phyloP scores from a whole-genome alignment of 2,329 filamentous ascomycete genomes.

The Penicillium sp. region DNA sequence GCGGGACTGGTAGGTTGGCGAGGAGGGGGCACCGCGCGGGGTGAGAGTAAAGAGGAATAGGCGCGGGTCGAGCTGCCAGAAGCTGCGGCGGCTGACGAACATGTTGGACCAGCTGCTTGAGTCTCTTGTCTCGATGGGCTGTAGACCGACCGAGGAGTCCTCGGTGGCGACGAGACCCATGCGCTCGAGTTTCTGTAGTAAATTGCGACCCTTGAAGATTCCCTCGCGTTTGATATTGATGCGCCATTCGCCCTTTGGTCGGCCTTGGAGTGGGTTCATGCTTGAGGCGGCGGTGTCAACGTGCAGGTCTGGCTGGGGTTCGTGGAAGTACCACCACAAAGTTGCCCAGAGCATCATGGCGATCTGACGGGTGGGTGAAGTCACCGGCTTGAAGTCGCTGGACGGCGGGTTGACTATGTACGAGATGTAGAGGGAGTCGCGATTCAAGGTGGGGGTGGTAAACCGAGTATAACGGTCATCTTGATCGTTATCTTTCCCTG shows the following conservation, averaged over 20 bases:
- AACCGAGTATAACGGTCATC: slow-evolving; percentile 55
- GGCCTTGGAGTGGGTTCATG: slow-evolving; percentile 67
- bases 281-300: slow-evolving; percentile 65
- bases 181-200: slow-evolving; percentile 86
- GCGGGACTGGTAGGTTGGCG: slow-evolving; percentile 54
- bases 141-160: slow-evolving; percentile 72
- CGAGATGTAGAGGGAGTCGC: slow-evolving; percentile 87
- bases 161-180: slow-evolving; percentile 83
- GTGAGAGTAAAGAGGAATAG: slow-evolving; percentile 86
- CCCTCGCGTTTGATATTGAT: slow-evolving; percentile 84
- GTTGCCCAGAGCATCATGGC: slow-evolving; percentile 97
- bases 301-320: slow-evolving; percentile 68
- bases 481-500: slow-evolving; percentile 19
- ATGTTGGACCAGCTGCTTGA: slow-evolving; percentile 72
- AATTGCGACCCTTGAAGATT: slow-evolving; percentile 78
- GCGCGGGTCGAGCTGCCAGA: slow-evolving; percentile 89
- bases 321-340: slow-evolving; percentile 97
- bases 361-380: slow-evolving; percentile 82
- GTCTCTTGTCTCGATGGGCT: slow-evolving; percentile 59
- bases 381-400: slow-evolving; percentile 75
- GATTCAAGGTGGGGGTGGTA: slow-evolving; percentile 70
- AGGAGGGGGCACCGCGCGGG: slow-evolving; percentile 56
- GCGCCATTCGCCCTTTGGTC: slow-evolving; percentile 81
- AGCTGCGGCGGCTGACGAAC: slow-evolving; percentile 78
- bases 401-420: slow-evolving; percentile 83